These are phyloP conservation scores for Penicillium angulare DNA, from an alignment of 495 filamentous ascomycete species.

Conservation along the genomic window DNA sequence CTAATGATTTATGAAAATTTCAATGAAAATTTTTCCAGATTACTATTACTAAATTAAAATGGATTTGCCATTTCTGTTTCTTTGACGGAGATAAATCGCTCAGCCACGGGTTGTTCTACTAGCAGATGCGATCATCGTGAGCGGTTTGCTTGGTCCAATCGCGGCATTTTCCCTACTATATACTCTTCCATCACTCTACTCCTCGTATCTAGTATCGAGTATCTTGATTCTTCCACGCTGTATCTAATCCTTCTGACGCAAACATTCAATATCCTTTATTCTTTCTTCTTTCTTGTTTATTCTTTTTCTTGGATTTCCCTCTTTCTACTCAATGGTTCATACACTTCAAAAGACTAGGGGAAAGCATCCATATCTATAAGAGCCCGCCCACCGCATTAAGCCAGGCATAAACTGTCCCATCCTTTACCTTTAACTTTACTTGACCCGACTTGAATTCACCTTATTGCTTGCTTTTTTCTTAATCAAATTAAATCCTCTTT, in stretches of 20 bases:
- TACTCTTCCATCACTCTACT: background rate
- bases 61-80: background rate
- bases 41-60: background rate
- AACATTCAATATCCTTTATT: too few relatives aligned
- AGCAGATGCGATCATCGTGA: conserved; percentile 13
- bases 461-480: background rate
- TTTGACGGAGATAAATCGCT: conserved; percentile 17
- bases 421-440: too few relatives aligned
- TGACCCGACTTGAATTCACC: background rate
- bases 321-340: background rate
- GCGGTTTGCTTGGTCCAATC: conserved; percentile 26
- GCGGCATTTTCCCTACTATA: background rate
- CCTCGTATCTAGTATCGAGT: too few relatives aligned
- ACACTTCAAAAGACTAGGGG: background rate
- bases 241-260: background rate
- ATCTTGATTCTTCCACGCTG: too few relatives aligned
- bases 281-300: background rate
- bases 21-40: too few relatives aligned
- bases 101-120: conserved; percentile 4
- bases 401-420: too few relatives aligned
- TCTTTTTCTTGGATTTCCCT: background rate
- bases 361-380: background rate
- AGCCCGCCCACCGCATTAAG: background rate
- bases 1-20: too few relatives aligned
- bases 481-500: background rate